Evolutionary conservation across 129 eudicot species (phyloP).

Genomic region (Flaveria bidentis): DNA sequence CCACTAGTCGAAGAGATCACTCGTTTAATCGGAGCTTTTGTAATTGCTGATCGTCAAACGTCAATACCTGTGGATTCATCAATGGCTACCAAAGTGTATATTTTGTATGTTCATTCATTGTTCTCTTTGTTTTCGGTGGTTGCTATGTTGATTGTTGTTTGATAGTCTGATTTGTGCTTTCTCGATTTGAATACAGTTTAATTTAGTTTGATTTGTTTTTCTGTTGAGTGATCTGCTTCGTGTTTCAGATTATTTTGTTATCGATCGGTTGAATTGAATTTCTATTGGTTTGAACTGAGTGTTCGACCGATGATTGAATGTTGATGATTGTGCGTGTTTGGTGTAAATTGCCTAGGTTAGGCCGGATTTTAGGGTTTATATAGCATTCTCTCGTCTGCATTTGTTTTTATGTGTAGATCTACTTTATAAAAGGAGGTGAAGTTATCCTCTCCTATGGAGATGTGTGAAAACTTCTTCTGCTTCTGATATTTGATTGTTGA

Average conservation of each 20-base stretch:
- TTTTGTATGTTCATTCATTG: slow-evolving; percentile 47
- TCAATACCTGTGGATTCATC: slow-evolving; percentile 24
- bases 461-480: neutral
- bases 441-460: neutral
- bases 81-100: slow-evolving; percentile 70
- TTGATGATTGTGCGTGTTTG: slow-evolving; percentile 3
- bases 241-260: neutral
- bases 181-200: neutral
- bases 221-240: slow-evolving; percentile 2
- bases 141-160: neutral
- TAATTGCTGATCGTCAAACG: neutral
- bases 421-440: neutral
- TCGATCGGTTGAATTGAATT: slow-evolving; percentile 19
- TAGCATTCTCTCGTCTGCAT: neutral
- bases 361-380: neutral
- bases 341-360: slow-evolving; percentile 6
- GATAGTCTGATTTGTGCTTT: neutral
- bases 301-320: neutral
- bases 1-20: neutral
- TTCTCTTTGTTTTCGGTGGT: neutral
- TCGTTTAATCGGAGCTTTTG: neutral
- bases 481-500: slow-evolving; percentile 6
- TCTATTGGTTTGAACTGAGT: neutral
- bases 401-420: slow-evolving; percentile 23
- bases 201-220: slow-evolving; percentile 1